Percentiles rank a stretch among this genome's conserved stretches.
Conservation (phyloP, 352 stramenopile species). For the Phytophthora pluvialis region DNA sequence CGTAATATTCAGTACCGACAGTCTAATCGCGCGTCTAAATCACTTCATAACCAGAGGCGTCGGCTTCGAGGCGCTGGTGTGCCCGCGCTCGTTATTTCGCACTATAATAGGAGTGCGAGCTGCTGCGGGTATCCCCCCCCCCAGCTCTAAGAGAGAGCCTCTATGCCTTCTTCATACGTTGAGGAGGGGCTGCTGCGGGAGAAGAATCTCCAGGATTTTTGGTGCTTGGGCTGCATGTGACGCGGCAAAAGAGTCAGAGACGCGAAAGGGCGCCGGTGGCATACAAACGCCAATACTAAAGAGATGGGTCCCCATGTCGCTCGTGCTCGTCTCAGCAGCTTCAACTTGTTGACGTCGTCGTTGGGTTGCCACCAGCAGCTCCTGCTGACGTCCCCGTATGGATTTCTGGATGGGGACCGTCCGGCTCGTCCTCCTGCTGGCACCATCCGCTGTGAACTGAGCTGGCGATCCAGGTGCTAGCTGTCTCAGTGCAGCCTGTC, state of each 20-base stretch:
- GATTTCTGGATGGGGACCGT: constrained; percentile 13
- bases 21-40: constrained; percentile 4
- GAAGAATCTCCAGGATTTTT: constrained; percentile 3
- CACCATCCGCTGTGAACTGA: constrained; percentile 1
- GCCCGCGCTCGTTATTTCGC: neutral
- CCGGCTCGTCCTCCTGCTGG: constrained; percentile 4
- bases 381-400: constrained; percentile 3
- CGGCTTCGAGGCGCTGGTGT: neutral
- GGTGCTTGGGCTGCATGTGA: constrained; percentile 37
- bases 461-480: neutral
- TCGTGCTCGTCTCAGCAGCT: constrained; percentile 21
- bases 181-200: neutral
- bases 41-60: neutral
- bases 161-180: neutral
- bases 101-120: too few relatives aligned
- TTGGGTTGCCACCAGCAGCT: constrained; percentile 11
- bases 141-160: neutral
- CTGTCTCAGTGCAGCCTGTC: neutral
- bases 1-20: neutral
- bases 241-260: constrained; percentile 25
- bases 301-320: constrained; percentile 19
- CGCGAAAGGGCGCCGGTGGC: constrained; percentile 7
- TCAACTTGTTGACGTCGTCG: constrained; percentile 23
- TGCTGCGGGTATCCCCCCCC: too few relatives aligned
- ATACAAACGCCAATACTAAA: constrained; percentile 27